A percentile compares a stretch with the other conserved stretches of the same genome.
phyloP scores from a whole-genome alignment of 148 eudicot species.

The Fagopyrum esculentum region DNA sequence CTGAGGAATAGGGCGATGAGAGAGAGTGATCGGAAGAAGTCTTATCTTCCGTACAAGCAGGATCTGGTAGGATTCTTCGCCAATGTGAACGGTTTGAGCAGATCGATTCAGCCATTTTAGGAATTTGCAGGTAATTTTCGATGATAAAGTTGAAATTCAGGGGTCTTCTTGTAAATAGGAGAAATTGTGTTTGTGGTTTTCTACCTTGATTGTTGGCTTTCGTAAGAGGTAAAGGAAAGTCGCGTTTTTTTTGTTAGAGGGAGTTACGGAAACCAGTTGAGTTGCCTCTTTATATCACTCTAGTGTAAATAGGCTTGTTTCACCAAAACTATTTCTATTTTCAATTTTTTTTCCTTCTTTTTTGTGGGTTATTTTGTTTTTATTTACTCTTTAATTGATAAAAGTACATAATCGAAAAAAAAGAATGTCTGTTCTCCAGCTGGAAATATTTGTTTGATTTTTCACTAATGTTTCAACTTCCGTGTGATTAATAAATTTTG shows the following conservation, averaged over 20 bases:
- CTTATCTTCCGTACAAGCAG: conserved; percentile 41
- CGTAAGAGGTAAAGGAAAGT: neutral
- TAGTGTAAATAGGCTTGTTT: too few species aligned
- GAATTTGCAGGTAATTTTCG: neutral
- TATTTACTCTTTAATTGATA: neutral
- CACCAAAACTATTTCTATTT: neutral
- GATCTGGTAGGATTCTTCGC: conserved; percentile 50
- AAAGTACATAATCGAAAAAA: neutral
- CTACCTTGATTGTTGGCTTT: conserved; percentile 10
- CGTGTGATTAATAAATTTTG: too few species aligned
- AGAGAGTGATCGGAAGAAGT: conserved; percentile 24
- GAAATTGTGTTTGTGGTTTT: neutral
- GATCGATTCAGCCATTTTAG: conserved; percentile 35
- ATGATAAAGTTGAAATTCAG: conserved; percentile 1
- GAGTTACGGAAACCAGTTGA: neutral
- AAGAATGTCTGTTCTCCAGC: neutral
- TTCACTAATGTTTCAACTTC: neutral
- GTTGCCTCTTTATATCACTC: neutral
- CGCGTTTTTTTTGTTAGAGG: conserved; percentile 1
- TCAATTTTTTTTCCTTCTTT: neutral
- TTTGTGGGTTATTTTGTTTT: neutral
- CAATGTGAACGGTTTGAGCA: conserved; percentile 44
- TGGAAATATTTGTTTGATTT: neutral
- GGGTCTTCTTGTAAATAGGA: neutral
- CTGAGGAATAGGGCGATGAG: conserved; percentile 13